Base-by-base conservation (phyloP, 116 monocot genomes). In the Trichopus zeylanicus region DNA sequence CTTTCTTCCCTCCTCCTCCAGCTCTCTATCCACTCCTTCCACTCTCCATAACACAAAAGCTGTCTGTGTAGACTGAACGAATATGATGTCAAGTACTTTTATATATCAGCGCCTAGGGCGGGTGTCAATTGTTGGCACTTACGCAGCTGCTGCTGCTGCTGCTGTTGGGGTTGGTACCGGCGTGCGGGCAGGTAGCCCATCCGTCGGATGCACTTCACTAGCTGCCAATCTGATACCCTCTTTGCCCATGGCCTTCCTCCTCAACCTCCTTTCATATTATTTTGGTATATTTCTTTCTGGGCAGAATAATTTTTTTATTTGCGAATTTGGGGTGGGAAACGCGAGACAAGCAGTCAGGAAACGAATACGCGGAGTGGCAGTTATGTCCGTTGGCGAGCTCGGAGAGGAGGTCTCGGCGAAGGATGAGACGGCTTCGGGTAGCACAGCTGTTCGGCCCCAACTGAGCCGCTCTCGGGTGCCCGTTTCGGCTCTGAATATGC, bases 401-500 rank as follows among this genome's bases (percentile, higher is more conserved):
- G 16, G 30, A 21, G 16, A 69, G 23, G 67, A 75, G 56, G 18
- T 33, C 28, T 5, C 19, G 61, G 49, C 51, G 42, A 61, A 58
- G 1, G 51, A 21, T 8, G 68, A 71, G 29, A 91, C 46, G 7
- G 68, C 77, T 25, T 80, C 61, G 0, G 75, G 70, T 7, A 91
- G 52, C 15, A 76, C 37, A 21, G 75, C 34, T 0, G 82, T 79
- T 21, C 61, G 65, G 9, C 75, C 77, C 97, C 91, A 97, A 0
- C 69, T 78, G 3, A 97, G 62, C 7, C 97, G 59, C 75, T 91
- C 88, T 2, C n/a, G n/a, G 46, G 26, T 2, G 85, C 78, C 19
- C 84, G 67, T 22, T 84, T 80, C 7, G 91, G 88, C 57, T 97
- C 91, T n/a, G 53, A 91, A 97, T 12, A 87, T 65, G 33, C 55